These are phyloP conservation scores for Schoenoplectus triqueter DNA, from an alignment of 202 grass and related monocot species.

Conservation along the genomic window DNA sequence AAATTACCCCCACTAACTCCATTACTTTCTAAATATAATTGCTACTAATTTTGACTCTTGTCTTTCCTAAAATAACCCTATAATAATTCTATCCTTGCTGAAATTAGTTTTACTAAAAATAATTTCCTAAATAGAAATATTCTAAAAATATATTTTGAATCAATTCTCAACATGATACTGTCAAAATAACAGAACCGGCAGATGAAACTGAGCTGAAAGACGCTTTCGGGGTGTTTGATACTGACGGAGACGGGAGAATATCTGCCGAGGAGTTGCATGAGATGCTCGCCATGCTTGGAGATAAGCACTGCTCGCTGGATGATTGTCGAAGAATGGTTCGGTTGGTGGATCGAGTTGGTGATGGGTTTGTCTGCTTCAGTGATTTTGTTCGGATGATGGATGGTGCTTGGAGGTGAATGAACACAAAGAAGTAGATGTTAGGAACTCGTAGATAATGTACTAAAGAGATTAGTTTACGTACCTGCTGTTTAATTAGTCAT, in stretches of 20 bases:
- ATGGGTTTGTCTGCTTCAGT: slow-evolving; percentile 63
- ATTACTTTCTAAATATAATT: no score
- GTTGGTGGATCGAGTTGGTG: slow-evolving; percentile 57
- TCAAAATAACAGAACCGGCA: neutral
- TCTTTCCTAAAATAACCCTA: no score
- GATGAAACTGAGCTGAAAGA: slow-evolving; percentile 62
- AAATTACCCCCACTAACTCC: no score
- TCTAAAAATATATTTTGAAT: no score
- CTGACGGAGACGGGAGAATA: slow-evolving; percentile 68
- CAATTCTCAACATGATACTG: no score
- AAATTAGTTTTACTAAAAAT: no score
- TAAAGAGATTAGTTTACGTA: neutral
- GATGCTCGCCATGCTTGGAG: slow-evolving; percentile 57
- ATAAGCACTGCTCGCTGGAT: slow-evolving; percentile 53
- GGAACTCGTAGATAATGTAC: neutral
- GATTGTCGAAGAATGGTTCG: slow-evolving; percentile 72
- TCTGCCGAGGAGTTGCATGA: slow-evolving; percentile 58
- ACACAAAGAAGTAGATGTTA: neutral
- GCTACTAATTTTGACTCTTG: no score
- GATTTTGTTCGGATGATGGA: slow-evolving; percentile 68
- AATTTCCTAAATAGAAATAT: no score
- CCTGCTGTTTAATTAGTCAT: neutral
- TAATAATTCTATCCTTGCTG: no score
- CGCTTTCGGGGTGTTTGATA: slow-evolving; percentile 62
- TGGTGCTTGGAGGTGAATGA: neutral